Evolutionary conservation across 2,329 filamentous ascomycete species (phyloP).

Genomic region (Talaromyces amestolkiae): DNA sequence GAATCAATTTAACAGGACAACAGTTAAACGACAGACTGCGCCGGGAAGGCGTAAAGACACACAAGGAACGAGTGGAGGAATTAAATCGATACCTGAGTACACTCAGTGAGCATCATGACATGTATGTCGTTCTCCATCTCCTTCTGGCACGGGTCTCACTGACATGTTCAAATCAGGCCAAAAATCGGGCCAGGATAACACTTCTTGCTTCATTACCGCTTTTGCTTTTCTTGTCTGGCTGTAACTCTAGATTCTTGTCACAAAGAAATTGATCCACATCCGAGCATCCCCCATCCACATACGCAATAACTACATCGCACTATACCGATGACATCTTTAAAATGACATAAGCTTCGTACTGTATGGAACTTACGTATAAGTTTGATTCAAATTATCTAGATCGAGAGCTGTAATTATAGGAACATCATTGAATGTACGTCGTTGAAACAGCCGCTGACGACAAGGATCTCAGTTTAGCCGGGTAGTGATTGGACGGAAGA

Average conservation of each 20-base stretch:
- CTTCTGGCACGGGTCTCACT: background rate
- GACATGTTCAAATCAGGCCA: conserved; percentile 22
- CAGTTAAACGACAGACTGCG: conserved; percentile 79
- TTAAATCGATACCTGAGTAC: conserved; percentile 89
- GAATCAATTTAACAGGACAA: conserved; percentile 12
- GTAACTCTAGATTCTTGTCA: background rate
- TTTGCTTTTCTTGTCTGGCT: background rate
- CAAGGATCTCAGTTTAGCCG: background rate
- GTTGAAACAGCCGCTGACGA: conserved; percentile 11
- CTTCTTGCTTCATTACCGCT: background rate
- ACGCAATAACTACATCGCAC: background rate
- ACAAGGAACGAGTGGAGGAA: conserved; percentile 95
- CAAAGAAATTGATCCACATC: background rate
- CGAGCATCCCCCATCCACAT: background rate
- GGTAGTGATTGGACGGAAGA: conserved; percentile 9
- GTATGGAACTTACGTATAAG: background rate
- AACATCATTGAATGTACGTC: background rate
- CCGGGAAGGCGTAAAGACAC: conserved; percentile 86
- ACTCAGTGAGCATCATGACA: conserved; percentile 96
- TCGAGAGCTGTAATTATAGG: background rate
- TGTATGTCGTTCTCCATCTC: conserved; percentile 51
- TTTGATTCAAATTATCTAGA: background rate
- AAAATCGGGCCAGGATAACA: conserved; percentile 38
- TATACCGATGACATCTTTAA: background rate
- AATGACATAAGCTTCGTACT: background rate